These are phyloP conservation scores for Elsinoe ampelina DNA, from an alignment of 2,329 filamentous ascomycete genomes.

Conservation along the genomic window DNA sequence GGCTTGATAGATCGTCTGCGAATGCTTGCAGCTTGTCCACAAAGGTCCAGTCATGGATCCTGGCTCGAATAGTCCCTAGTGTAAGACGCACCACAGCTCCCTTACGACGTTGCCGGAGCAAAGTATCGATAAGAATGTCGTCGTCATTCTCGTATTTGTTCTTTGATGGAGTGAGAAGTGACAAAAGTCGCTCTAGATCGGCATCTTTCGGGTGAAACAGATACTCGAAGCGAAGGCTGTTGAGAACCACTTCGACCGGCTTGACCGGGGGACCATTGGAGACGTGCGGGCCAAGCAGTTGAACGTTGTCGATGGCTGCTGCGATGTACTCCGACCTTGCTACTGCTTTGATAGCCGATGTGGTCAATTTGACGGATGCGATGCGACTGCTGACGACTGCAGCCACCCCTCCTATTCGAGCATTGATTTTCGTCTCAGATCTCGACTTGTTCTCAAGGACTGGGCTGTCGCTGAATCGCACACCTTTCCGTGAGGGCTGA, in stretches of 20 bases:
- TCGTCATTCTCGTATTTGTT: constrained; percentile 83
- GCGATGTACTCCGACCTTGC: constrained; percentile 64
- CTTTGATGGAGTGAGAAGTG: constrained; percentile 83
- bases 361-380: constrained; percentile 64
- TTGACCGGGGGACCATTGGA: constrained; percentile 30
- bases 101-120: constrained; percentile 76
- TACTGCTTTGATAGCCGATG: constrained; percentile 73
- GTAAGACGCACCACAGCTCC: constrained; percentile 69
- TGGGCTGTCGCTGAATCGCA: constrained; percentile 45
- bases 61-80: constrained; percentile 54
- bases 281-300: constrained; percentile 56
- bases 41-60: constrained; percentile 54
- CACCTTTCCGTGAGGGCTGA: constrained; percentile 37
- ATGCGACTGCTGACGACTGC: constrained; percentile 68
- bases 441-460: constrained; percentile 21
- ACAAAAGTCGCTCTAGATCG: constrained; percentile 73
- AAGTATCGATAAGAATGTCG: constrained; percentile 88
- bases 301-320: constrained; percentile 63
- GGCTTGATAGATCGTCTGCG: constrained; percentile 66
- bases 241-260: constrained; percentile 44
- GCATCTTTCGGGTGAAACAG: constrained; percentile 61
- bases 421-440: constrained; percentile 55
- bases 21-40: constrained; percentile 61
- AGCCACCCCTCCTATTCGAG: constrained; percentile 66
- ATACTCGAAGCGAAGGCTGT: constrained; percentile 63